A percentile compares a stretch with the other conserved stretches of the same genome.
Conservation (phyloP, 257 asterid genomes). For the Nyctanthes arbortristis region DNA sequence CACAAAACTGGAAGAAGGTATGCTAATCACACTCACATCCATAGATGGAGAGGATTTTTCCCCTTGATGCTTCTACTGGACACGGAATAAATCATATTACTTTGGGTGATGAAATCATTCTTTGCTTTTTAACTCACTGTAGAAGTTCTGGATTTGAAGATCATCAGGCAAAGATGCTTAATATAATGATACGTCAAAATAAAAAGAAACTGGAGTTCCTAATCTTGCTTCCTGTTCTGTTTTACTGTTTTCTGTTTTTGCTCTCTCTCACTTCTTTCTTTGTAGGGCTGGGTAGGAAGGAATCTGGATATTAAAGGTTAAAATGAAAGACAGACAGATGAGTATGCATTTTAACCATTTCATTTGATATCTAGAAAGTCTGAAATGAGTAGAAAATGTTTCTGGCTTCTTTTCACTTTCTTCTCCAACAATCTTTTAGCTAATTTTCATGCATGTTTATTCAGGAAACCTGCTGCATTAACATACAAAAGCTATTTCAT, state of each 20-base stretch:
- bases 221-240: too few relatives aligned
- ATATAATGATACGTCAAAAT: too few relatives aligned
- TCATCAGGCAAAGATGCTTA: neutral
- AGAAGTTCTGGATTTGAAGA: neutral
- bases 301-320: neutral
- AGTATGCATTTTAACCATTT: neutral
- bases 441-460: neutral
- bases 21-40: neutral
- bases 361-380: neutral
- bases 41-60: neutral
- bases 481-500: conserved; percentile 21
- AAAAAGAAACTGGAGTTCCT: too few relatives aligned
- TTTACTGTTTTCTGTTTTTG: too few relatives aligned
- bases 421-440: neutral
- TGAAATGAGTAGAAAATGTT: conserved; percentile 1
- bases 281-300: too few relatives aligned
- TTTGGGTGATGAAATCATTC: neutral
- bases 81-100: neutral
- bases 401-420: neutral
- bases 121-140: neutral
- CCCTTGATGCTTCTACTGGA: neutral
- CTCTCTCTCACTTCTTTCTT: too few relatives aligned
- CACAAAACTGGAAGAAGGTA: conserved; percentile 18
- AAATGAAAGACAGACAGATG: neutral
- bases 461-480: neutral